A percentile compares a stretch with the other conserved stretches of the same genome.
Conservation (phyloP, 331 rosid species). For the Malus hybrid region DNA sequence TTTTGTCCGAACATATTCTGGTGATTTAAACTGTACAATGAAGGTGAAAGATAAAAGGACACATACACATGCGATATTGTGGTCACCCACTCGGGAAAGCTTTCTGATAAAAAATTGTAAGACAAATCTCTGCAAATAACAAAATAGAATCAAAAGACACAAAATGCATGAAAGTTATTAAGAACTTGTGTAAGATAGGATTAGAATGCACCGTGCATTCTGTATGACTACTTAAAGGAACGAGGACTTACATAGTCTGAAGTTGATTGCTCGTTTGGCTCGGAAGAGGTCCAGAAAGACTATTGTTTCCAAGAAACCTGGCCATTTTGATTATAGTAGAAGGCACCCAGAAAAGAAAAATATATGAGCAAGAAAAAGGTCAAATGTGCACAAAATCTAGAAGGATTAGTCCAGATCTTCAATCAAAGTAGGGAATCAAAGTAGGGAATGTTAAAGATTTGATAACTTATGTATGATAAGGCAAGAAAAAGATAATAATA, state of each 20-base stretch:
- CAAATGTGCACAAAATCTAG: background rate
- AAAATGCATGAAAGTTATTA: background rate
- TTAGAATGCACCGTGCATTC: background rate
- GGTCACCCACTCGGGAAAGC: too few relatives aligned
- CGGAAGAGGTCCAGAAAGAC: conserved; percentile 48
- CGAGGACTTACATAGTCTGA: conserved; percentile 41
- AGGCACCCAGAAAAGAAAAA: background rate
- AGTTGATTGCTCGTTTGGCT: conserved; percentile 29
- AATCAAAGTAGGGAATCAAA: too few relatives aligned
- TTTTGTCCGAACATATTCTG: background rate
- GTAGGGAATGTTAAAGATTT: too few relatives aligned
- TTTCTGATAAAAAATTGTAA: too few relatives aligned
- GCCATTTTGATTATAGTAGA: background rate
- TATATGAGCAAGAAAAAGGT: background rate
- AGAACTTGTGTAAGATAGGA: too few relatives aligned
- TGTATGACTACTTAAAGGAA: background rate
- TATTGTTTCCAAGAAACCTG: conserved; percentile 78
- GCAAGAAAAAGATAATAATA: background rate
- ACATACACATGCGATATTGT: too few relatives aligned
- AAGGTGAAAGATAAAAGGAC: too few relatives aligned
- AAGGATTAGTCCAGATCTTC: background rate
- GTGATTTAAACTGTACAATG: background rate
- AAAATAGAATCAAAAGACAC: too few relatives aligned
- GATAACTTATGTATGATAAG: background rate
- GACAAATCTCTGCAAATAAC: too few relatives aligned